phyloP scores from a whole-genome alignment of 139 green algal species.

The Chlorella sp. region DNA sequence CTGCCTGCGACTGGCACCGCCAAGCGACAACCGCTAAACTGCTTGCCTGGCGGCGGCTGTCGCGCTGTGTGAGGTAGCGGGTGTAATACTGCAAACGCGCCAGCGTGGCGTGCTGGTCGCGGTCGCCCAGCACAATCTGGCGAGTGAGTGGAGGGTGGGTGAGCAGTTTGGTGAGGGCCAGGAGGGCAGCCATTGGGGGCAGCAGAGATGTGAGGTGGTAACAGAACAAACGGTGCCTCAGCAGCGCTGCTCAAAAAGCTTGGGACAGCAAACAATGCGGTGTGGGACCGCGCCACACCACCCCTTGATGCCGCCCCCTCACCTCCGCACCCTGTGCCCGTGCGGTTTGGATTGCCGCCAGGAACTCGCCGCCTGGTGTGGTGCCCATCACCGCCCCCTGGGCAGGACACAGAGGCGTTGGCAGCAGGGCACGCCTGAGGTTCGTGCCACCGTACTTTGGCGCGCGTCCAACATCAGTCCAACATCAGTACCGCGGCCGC shows the following conservation, averaged over 20 bases:
- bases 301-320: neutral
- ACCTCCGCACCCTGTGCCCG: neutral
- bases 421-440: no score
- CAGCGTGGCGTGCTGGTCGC: constrained; percentile 44
- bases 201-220: no score
- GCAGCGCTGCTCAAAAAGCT: no score
- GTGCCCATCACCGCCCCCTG: constrained; percentile 48
- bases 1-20: no score
- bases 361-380: constrained; percentile 50
- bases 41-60: constrained; percentile 2
- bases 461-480: no score
- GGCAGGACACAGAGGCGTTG: no score
- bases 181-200: neutral
- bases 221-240: no score
- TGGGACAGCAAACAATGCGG: no score
- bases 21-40: no score
- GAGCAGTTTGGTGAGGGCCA: neutral
- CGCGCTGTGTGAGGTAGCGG: constrained; percentile 7
- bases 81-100: constrained; percentile 37
- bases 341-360: constrained; percentile 13
- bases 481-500: no score
- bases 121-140: constrained; percentile 48
- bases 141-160: no score
- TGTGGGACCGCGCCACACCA: neutral
- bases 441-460: no score